These are phyloP conservation scores for Trifolium pratense DNA, from an alignment of 306 rosid species.

Conservation along the genomic window DNA sequence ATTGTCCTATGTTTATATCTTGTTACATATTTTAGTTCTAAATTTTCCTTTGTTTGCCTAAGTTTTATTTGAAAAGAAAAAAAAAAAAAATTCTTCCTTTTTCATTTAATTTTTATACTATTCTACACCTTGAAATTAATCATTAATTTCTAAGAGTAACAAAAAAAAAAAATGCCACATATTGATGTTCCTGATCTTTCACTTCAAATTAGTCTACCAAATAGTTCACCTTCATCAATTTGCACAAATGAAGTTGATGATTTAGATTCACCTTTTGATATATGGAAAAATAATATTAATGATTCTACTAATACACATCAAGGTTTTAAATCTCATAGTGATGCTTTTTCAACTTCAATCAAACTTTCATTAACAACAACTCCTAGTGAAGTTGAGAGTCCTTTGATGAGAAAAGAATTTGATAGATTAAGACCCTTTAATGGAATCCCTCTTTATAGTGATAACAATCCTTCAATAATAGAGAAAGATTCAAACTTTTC, in stretches of 20 bases:
- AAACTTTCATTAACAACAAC: slow-evolving; percentile 54
- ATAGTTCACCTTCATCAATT: slow-evolving; percentile 60
- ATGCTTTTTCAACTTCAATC: slow-evolving; percentile 44
- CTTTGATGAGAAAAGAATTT: slow-evolving; percentile 49
- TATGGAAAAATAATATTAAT: slow-evolving; percentile 45
- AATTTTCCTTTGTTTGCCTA: slow-evolving; percentile 30
- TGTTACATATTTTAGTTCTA: slow-evolving; percentile 20
- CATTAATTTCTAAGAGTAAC: slow-evolving; percentile 30
- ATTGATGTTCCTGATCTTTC: slow-evolving; percentile 83
- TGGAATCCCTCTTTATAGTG: slow-evolving; percentile 69
- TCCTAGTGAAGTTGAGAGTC: slow-evolving; percentile 56
- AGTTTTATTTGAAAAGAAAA: neutral
- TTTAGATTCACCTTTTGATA: slow-evolving; percentile 51
- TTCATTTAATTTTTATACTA: neutral
- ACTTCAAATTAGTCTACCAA: slow-evolving; percentile 78
- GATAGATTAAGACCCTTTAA: slow-evolving; percentile 53
- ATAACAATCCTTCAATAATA: slow-evolving; percentile 37
- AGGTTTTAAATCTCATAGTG: slow-evolving; percentile 54
- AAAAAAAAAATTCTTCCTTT: neutral
- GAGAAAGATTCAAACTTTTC: slow-evolving; percentile 40
- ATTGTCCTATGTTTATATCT: slow-evolving; percentile 14
- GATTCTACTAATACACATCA: neutral
- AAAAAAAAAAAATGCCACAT: slow-evolving; percentile 47
- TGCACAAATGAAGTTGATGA: slow-evolving; percentile 40
- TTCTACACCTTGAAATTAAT: slow-evolving; percentile 11